Base-by-base conservation (phyloP, 257 asterid genomes). In the Eustoma russellianum region DNA sequence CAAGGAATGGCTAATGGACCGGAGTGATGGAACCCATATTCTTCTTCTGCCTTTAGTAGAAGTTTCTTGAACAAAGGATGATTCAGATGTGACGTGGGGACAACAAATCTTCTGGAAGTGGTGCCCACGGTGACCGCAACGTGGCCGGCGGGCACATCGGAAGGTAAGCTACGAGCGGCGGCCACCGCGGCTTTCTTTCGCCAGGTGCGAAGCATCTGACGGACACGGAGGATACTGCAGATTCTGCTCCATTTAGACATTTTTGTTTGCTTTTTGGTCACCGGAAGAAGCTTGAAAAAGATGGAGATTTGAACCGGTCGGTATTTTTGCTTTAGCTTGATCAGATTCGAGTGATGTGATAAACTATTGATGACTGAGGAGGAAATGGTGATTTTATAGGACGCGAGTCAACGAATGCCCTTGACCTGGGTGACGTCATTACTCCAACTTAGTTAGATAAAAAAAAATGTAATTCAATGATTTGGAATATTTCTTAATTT, bases 1-100 rank as follows among this genome's bases (percentile, higher is more conserved):
- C 88, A 81, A 13, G 88, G 88, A 61, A 81, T 81, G 24, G 74
- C 62, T 47, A 81, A 53, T 45, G 79, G 88, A 9, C 88, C 88
- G 6, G 68, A 49, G 34, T 67, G 77, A 7, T 63, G 19, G 35
- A 77, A 81, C 46, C 85, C 88, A 17, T 65, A 81, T 55, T 72
- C 85, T 53, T 81, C 88, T 65, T 77, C 88, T 0, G 85, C 81
- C 48, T 67, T 74, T 16, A 59, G 28, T 64, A 81, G 48, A 1
- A 81, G 69, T 51, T 69, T 71, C 69, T 57, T 75, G 55, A 81
- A 81, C 52, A 81, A 50, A 0, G 82, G 79, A 30, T 81, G 82
- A 66, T 81, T 81, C 52, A 81, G 62, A 59, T 74, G 66, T 41
- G 80, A 49, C 0, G 85, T 64, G 6, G 74, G 82, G 35, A 77